Conservation (phyloP, 192 early-diverging fungal genomes). For the Linnemannia elongata region DNA sequence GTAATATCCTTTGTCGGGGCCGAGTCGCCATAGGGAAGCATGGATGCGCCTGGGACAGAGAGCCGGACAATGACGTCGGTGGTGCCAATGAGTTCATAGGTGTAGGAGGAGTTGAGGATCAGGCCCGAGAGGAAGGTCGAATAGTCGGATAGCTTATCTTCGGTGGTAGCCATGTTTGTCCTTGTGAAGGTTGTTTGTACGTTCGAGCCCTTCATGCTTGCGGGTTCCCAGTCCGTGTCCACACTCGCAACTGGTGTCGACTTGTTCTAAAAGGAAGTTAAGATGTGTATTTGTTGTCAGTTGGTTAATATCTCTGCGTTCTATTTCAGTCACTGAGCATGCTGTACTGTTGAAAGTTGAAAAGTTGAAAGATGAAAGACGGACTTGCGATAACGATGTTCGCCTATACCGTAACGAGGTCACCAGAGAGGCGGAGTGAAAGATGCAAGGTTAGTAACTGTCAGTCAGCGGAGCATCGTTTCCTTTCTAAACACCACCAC, state of each 20-base stretch:
- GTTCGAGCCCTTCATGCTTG: neutral
- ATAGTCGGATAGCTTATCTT: neutral
- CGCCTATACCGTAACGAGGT: neutral
- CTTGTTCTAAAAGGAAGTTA: neutral
- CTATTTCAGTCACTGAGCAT: no score
- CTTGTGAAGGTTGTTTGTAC: neutral
- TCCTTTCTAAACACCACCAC: no score
- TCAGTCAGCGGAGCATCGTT: no score
- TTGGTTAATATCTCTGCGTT: no score
- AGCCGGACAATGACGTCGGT: neutral
- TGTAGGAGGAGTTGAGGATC: neutral
- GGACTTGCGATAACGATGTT: neutral
- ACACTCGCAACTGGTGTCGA: neutral
- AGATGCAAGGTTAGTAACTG: neutral
- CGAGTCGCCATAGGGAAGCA: neutral
- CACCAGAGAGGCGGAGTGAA: neutral
- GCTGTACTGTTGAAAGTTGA: neutral
- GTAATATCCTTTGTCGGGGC: neutral
- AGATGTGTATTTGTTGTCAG: no score
- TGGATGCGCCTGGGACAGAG: neutral
- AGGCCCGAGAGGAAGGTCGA: neutral
- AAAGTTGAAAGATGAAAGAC: neutral
- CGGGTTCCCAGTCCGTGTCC: neutral
- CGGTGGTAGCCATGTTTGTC: neutral
- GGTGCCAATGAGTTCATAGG: conserved; percentile 5